A percentile compares a stretch with the other conserved stretches of the same genome.
These are phyloP conservation scores for Boletus rubropictus DNA, from an alignment of 768 basidiomycete species.

Conservation along the genomic window DNA sequence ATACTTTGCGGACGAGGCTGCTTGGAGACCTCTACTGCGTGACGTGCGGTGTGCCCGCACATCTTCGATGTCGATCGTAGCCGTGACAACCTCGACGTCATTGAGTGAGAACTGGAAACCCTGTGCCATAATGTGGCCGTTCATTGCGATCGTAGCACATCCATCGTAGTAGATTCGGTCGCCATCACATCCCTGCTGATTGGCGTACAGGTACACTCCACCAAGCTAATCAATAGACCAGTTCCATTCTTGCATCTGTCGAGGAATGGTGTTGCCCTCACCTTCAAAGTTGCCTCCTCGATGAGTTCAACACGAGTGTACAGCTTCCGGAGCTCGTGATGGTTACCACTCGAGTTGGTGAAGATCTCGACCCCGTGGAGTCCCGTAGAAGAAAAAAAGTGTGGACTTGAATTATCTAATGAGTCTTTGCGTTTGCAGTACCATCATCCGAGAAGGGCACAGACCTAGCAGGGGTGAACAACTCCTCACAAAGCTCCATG, in stretches of 20 bases:
- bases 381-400: conserved; percentile 96
- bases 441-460: not conserved
- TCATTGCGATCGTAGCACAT: conserved; percentile 92
- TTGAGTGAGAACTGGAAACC: conserved; percentile 94
- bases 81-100: conserved; percentile 94
- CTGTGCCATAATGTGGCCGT: conserved; percentile 88
- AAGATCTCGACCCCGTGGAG: conserved; percentile 98
- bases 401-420: conserved; percentile 55
- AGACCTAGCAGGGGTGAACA: conserved; percentile 94
- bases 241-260: not conserved
- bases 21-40: conserved; percentile 87
- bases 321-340: conserved; percentile 97
- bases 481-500: conserved; percentile 93
- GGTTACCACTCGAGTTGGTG: conserved; percentile 97
- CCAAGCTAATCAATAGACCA: conserved; percentile 58
- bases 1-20: conserved; percentile 68
- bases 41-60: conserved; percentile 84
- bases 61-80: conserved; percentile 95
- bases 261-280: conserved; percentile 20
- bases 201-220: conserved; percentile 95
- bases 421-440: not conserved
- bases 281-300: conserved; percentile 95
- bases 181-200: conserved; percentile 98
- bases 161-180: conserved; percentile 98
- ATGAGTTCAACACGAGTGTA: conserved; percentile 89